Conservation (phyloP, 2,329 filamentous ascomycete species). For the Fusarium nelsonii region DNA sequence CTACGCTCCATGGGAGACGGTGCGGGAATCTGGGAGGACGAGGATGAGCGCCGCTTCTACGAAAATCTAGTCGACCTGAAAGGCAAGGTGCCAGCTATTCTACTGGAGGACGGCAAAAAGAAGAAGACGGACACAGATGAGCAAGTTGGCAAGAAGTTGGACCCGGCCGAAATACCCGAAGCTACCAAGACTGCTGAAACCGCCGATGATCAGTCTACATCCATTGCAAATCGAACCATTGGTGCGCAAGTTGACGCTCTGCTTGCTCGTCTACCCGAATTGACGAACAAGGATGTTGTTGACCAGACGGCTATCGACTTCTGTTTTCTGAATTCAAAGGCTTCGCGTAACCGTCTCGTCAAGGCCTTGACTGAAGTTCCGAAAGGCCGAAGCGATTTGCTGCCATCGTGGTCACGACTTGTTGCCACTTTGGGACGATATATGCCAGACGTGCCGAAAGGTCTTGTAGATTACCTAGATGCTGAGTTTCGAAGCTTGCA, state of each 20-base stretch:
- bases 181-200: conserved; percentile 65
- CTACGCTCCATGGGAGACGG: conserved; percentile 90
- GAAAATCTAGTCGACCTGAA: conserved; percentile 96
- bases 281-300: conserved; percentile 90
- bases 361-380: conserved; percentile 95
- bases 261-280: conserved; percentile 86
- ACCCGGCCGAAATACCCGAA: conserved; percentile 64
- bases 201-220: conserved; percentile 86
- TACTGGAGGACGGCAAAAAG: conserved; percentile 95
- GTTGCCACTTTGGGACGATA: conserved; percentile 94
- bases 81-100: conserved; percentile 92
- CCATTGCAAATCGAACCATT: conserved; percentile 97
- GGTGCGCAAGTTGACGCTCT: conserved; percentile 96
- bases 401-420: conserved; percentile 91
- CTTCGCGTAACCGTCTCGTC: conserved; percentile 91
- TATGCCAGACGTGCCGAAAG: conserved; percentile 93
- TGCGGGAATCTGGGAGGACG: conserved; percentile 97
- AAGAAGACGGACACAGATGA: conserved; percentile 89
- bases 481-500: conserved; percentile 97
- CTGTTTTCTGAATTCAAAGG: conserved; percentile 98
- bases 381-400: conserved; percentile 89
- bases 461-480: conserved; percentile 90
- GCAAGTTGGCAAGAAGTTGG: conserved; percentile 80
- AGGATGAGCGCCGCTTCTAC: conserved; percentile 97
- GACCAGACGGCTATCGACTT: conserved; percentile 96